phyloP scores from a whole-genome alignment of 2,329 filamentous ascomycete species.

The Phaeosphaeriaceae sp. region DNA sequence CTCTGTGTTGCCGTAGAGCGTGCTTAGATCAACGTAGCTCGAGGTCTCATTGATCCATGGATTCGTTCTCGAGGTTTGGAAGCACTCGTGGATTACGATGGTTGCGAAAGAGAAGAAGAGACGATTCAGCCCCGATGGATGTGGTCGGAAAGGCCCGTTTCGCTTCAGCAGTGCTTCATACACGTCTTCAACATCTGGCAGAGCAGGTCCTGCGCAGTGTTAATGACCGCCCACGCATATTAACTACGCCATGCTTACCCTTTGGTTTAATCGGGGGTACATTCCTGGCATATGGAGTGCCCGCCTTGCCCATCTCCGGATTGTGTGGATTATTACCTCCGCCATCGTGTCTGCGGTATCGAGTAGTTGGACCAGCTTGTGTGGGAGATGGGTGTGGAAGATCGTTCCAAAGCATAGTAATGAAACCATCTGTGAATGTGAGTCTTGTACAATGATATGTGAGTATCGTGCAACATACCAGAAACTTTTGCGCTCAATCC shows the following conservation, averaged over 20 bases:
- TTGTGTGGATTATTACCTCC: constrained; percentile 59
- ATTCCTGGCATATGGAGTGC: constrained; percentile 63
- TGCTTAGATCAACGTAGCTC: constrained; percentile 75
- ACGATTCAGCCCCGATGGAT: constrained; percentile 74
- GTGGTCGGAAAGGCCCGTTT: constrained; percentile 63
- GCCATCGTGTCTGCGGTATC: constrained; percentile 50
- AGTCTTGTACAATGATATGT: not conserved
- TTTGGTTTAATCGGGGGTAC: constrained; percentile 62
- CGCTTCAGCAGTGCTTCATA: constrained; percentile 70
- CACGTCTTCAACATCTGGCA: constrained; percentile 69
- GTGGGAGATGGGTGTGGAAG: constrained; percentile 60
- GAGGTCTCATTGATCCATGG: constrained; percentile 70
- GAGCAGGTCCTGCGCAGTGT: constrained; percentile 46
- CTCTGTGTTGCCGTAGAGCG: constrained; percentile 72
- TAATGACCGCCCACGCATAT: constrained; percentile 36
- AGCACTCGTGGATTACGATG: constrained; percentile 67
- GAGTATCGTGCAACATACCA: not conserved
- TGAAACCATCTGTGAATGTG: constrained; percentile 52
- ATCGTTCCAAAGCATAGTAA: constrained; percentile 61
- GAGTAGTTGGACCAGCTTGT: constrained; percentile 54
- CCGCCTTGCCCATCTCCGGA: constrained; percentile 62
- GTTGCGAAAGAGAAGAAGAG: constrained; percentile 76
- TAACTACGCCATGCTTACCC: constrained; percentile 35
- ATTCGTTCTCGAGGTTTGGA: constrained; percentile 68
- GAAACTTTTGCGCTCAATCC: constrained; percentile 57